Evolutionary conservation across 1,284 basidiomycete genomes (phyloP).

Genomic region (Moesziomyces parantarcticus): DNA sequence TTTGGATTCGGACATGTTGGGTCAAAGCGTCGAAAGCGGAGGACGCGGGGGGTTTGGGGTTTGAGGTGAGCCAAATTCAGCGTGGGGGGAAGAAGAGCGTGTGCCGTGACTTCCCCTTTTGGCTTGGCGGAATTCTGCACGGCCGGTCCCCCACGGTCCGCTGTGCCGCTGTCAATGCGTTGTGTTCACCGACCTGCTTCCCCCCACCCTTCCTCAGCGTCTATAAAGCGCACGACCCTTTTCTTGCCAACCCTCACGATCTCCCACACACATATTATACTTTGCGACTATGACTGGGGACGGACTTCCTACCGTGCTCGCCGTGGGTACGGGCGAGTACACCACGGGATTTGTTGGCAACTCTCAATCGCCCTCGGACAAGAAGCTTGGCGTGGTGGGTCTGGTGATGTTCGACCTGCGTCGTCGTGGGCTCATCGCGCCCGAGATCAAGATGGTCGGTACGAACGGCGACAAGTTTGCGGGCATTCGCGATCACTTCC

Average conservation of each 20-base stretch:
- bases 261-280: not conserved
- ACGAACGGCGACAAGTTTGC: conserved; percentile 86
- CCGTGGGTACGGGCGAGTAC: conserved; percentile 68
- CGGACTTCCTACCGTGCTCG: conserved; percentile 42
- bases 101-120: too few species aligned
- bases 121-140: not conserved
- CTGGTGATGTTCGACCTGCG: conserved; percentile 89
- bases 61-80: not conserved
- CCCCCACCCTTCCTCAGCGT: not conserved
- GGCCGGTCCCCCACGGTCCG: conserved; percentile 20
- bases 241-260: too few species aligned
- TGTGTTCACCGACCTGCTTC: not conserved
- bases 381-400: conserved; percentile 87
- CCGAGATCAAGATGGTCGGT: conserved; percentile 81
- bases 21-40: too few species aligned
- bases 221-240: not conserved
- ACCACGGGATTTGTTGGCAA: conserved; percentile 91
- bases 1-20: not conserved
- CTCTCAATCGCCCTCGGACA: conserved; percentile 91
- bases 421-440: conserved; percentile 79
- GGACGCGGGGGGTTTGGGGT: not conserved
- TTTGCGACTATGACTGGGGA: too few species aligned
- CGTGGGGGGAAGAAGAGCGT: not conserved
- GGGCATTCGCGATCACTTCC: conserved; percentile 81
- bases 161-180: not conserved